A percentile compares a stretch with the other conserved stretches of the same genome.
Conservation (phyloP, 2,329 filamentous ascomycete genomes). For the Pseudogymnoascus pannorum region DNA sequence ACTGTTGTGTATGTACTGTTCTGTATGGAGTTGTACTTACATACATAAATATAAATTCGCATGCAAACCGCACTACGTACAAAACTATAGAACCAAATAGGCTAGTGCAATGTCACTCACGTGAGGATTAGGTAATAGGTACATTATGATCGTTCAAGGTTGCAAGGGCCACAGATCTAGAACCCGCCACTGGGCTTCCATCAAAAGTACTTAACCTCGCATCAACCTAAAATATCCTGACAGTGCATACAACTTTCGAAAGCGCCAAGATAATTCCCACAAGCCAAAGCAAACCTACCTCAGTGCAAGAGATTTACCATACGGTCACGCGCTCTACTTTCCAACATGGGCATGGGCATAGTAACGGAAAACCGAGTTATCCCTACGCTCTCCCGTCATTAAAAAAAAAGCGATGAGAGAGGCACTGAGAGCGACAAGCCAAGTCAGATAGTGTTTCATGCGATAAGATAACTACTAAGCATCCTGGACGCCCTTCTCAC, state of each 20-base stretch:
- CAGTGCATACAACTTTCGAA: not conserved
- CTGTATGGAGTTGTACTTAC: no score
- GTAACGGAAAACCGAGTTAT: not conserved
- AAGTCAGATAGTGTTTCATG: not conserved
- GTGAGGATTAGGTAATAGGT: conserved; percentile 2
- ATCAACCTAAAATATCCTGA: conserved; percentile 6
- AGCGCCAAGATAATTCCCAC: not conserved
- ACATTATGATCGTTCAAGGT: conserved; percentile 5
- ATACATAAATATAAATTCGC: not conserved
- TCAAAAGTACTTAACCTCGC: conserved; percentile 6
- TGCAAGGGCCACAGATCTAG: conserved; percentile 6
- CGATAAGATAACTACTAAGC: not conserved
- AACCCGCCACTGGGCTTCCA: conserved; percentile 7
- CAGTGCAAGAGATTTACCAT: not conserved
- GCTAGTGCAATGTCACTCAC: conserved; percentile 5
- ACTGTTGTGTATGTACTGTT: not conserved
- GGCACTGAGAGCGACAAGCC: not conserved
- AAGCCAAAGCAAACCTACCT: not conserved
- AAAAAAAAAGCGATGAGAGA: not conserved
- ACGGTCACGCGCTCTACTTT: not conserved
- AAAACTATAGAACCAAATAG: not conserved
- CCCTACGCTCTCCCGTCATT: not conserved
- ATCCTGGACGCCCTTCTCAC: not conserved
- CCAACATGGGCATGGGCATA: conserved; percentile 4
- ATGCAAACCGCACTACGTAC: not conserved